Percentiles rank a stretch among this genome's conserved stretches.
Evolutionary conservation across 176 grass and related monocot species (phyloP).

Genomic region (Hordeum marinum): DNA sequence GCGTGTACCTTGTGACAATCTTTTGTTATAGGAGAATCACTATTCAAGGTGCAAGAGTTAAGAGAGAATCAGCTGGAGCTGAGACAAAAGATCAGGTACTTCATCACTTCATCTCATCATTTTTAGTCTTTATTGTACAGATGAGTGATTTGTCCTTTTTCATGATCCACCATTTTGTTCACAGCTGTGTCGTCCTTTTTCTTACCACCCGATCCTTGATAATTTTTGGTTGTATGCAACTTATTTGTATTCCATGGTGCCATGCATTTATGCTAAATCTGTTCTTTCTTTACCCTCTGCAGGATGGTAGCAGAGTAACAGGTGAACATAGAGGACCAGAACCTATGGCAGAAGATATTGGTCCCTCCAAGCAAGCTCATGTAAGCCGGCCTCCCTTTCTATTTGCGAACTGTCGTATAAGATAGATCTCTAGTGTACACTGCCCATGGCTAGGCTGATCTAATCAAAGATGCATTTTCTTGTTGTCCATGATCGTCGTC

Average conservation of each 20-base stretch:
- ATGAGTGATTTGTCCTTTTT: neutral
- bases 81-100: slow-evolving; percentile 60
- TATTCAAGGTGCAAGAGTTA: slow-evolving; percentile 54
- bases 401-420: neutral
- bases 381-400: slow-evolving; percentile 21
- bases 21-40: slow-evolving; percentile 42
- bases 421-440: neutral
- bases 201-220: neutral
- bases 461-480: neutral
- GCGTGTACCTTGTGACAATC: neutral
- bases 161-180: neutral
- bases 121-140: neutral
- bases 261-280: neutral
- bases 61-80: slow-evolving; percentile 65
- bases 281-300: neutral
- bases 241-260: neutral
- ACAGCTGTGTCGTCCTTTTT: neutral
- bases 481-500: neutral
- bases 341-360: slow-evolving; percentile 25
- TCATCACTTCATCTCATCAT: slow-evolving; percentile 16
- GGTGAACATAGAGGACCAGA: slow-evolving; percentile 36
- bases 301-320: slow-evolving; percentile 31
- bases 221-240: neutral
- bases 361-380: slow-evolving; percentile 20
- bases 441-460: neutral